A percentile compares a stretch with the other conserved stretches of the same genome.
Evolutionary conservation across 805 yeast species (phyloP).

Genomic region (Metschnikowia drakensbergensis): DNA sequence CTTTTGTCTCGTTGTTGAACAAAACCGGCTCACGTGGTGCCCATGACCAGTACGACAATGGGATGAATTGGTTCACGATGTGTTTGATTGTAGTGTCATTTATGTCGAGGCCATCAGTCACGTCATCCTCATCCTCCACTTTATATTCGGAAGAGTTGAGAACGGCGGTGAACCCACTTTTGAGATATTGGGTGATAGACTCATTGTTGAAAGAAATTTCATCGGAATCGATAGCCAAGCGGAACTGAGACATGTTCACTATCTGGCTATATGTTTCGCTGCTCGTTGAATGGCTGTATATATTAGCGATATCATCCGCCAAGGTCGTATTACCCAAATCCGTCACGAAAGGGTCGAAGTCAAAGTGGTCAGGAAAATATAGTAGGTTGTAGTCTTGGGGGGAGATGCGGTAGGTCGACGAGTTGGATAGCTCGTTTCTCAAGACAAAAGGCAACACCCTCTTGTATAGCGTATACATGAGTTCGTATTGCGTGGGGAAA

Average conservation of each 20-base stretch:
- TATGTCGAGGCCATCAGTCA: slow-evolving; percentile 7
- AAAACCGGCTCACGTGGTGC: slow-evolving; percentile 36
- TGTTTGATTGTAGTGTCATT: slow-evolving; percentile 22
- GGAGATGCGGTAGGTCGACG: slow-evolving; percentile 23
- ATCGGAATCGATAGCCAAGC: slow-evolving; percentile 33
- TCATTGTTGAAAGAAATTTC: slow-evolving; percentile 34
- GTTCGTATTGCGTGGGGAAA: slow-evolving; percentile 28
- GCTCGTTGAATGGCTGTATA: neutral
- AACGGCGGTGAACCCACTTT: slow-evolving; percentile 67
- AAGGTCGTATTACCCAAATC: slow-evolving; percentile 1
- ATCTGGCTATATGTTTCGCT: slow-evolving; percentile 2
- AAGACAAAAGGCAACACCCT: slow-evolving; percentile 28
- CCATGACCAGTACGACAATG: slow-evolving; percentile 71
- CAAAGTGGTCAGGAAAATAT: slow-evolving; percentile 10
- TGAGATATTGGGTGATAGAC: slow-evolving; percentile 36
- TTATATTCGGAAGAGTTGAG: slow-evolving; percentile 37
- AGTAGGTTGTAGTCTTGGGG: slow-evolving; percentile 20
- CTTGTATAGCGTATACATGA: slow-evolving; percentile 26
- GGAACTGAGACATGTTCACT: slow-evolving; percentile 21
- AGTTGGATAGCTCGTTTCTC: slow-evolving; percentile 19
- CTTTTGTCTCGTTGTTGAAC: slow-evolving; percentile 4
- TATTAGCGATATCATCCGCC: slow-evolving; percentile 1
- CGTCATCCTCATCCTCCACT: neutral
- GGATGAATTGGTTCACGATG: slow-evolving; percentile 22
- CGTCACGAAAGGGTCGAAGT: slow-evolving; percentile 11